Conservation (phyloP, 768 basidiomycete species). For the Russula brevipes region DNA sequence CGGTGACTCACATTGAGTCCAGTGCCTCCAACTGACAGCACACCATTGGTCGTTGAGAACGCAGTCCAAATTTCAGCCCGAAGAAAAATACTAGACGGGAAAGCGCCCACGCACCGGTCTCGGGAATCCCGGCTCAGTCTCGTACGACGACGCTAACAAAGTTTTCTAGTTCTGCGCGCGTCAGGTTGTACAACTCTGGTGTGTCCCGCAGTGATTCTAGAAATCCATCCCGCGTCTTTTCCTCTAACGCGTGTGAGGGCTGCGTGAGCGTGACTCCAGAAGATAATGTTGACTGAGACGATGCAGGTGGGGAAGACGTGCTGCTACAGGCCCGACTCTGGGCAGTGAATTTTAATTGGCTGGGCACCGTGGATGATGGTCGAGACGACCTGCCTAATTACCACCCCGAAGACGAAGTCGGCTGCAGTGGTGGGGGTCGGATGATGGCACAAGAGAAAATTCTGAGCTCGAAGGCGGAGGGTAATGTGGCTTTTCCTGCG, state of each 20-base stretch:
- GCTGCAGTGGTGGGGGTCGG: background rate
- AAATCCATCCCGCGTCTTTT: slow-evolving; percentile 27
- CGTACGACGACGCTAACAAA: slow-evolving; percentile 59
- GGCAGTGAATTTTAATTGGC: background rate
- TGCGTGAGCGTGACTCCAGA: background rate
- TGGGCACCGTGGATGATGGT: background rate
- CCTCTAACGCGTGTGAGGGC: slow-evolving; percentile 8
- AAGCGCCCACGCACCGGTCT: slow-evolving; percentile 53
- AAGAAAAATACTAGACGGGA: background rate
- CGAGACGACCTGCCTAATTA: background rate
- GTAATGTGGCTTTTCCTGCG: background rate
- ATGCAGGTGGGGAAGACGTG: slow-evolving; percentile 11
- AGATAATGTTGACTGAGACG: slow-evolving; percentile 16
- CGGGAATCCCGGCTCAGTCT: slow-evolving; percentile 73
- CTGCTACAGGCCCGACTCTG: background rate
- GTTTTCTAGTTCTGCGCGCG: slow-evolving; percentile 48
- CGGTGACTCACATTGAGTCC: slow-evolving; percentile 42
- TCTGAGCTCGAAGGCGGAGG: slow-evolving; percentile 14
- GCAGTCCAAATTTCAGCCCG: background rate
- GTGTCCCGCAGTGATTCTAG: slow-evolving; percentile 41
- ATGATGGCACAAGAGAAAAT: slow-evolving; percentile 8
- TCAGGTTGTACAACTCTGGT: slow-evolving; percentile 49
- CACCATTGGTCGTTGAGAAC: background rate
- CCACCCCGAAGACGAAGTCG: background rate
- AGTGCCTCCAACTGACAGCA: slow-evolving; percentile 42